Percentiles rank a stretch among this genome's conserved stretches.
Evolutionary conservation across 495 filamentous ascomycete genomes (phyloP).

Genomic region (Filosporella fistucella): DNA sequence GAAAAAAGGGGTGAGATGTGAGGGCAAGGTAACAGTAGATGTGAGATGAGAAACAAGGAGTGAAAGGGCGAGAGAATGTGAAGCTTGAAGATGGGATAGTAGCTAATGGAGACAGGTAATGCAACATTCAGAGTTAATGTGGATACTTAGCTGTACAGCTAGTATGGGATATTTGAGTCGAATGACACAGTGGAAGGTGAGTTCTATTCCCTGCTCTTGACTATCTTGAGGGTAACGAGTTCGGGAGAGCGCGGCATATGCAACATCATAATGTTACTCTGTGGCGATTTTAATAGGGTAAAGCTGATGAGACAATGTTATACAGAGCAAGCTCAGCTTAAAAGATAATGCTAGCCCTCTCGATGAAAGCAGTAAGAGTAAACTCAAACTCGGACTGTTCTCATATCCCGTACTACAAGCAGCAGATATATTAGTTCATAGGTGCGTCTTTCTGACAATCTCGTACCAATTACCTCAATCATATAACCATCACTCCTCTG

Average conservation of each 20-base stretch:
- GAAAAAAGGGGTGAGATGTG: too few species aligned
- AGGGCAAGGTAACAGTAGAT: too few species aligned
- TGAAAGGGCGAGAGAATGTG: not conserved
- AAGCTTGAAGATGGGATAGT: not conserved
- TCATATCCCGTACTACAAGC: slow-evolving; percentile 95
- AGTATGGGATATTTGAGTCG: slow-evolving; percentile 83
- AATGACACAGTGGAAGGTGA: slow-evolving; percentile 98
- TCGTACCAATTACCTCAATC: too few species aligned
- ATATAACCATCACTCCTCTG: too few species aligned
- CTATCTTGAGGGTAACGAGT: not conserved
- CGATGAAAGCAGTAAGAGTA: slow-evolving; percentile 44
- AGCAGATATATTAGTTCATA: slow-evolving; percentile 86
- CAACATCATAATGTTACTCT: too few species aligned
- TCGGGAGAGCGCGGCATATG: too few species aligned
- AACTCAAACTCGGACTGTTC: slow-evolving; percentile 85
- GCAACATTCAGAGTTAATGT: slow-evolving; percentile 85
- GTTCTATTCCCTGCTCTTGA: slow-evolving; percentile 12
- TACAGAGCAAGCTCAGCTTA: slow-evolving; percentile 65
- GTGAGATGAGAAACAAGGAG: not conserved
- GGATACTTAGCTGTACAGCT: slow-evolving; percentile 89
- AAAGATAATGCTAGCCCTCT: slow-evolving; percentile 49
- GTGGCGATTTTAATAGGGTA: too few species aligned
- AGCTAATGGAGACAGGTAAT: slow-evolving; percentile 47
- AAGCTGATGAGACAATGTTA: not conserved
- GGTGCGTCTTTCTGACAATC: slow-evolving; percentile 47